phyloP scores from a whole-genome alignment of 371 early-diverging fungal genomes.

The Mucor sp. region DNA sequence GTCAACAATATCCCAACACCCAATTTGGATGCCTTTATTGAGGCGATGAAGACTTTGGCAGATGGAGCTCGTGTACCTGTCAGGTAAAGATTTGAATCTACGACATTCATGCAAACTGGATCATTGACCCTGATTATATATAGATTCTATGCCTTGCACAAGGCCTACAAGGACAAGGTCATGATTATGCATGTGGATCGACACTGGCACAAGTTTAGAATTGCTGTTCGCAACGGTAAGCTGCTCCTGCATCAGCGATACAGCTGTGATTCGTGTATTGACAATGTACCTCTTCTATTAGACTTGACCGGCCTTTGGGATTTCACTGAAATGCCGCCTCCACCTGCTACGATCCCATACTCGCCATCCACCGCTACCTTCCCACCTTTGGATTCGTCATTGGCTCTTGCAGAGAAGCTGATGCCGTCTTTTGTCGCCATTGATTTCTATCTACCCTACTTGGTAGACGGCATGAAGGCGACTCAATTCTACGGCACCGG shows the following conservation, averaged over 20 bases:
- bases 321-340: slow-evolving; percentile 69
- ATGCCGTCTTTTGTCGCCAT: slow-evolving; percentile 76
- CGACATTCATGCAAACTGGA: not conserved
- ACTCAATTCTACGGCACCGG: slow-evolving; percentile 77
- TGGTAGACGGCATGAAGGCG: slow-evolving; percentile 70
- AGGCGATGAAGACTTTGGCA: slow-evolving; percentile 65
- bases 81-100: slow-evolving; percentile 12
- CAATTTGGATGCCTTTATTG: slow-evolving; percentile 80
- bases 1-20: slow-evolving; percentile 77
- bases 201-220: slow-evolving; percentile 83
- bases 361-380: slow-evolving; percentile 65
- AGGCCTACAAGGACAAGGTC: slow-evolving; percentile 74
- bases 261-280: not conserved
- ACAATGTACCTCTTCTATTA: not conserved
- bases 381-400: slow-evolving; percentile 57
- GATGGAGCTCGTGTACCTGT: slow-evolving; percentile 87
- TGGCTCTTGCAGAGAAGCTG: slow-evolving; percentile 64
- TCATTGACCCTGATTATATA: not conserved
- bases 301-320: slow-evolving; percentile 79
- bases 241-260: not conserved
- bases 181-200: slow-evolving; percentile 82
- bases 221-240: slow-evolving; percentile 78
- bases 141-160: slow-evolving; percentile 70
- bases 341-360: slow-evolving; percentile 50
- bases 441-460: slow-evolving; percentile 72